Evolutionary conservation across 2,329 filamentous ascomycete species (phyloP).

Genomic region (Xylariaceae sp.): DNA sequence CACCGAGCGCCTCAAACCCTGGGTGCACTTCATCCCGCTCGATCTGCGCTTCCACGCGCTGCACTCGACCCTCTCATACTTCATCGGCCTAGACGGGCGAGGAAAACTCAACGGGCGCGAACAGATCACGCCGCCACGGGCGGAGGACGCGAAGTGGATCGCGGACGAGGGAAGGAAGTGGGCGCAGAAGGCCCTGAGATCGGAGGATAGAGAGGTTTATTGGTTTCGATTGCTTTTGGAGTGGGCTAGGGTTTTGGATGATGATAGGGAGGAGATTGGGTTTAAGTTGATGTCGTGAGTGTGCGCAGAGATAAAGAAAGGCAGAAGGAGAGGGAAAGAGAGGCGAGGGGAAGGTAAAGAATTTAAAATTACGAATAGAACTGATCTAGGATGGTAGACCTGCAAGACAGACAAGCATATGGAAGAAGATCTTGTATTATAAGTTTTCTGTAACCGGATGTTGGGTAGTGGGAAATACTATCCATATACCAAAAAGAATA

Average conservation of each 20-base stretch:
- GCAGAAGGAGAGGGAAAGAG: too few relatives aligned
- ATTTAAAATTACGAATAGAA: too few relatives aligned
- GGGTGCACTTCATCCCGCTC: constrained; percentile 77
- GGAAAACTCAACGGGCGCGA: constrained; percentile 42
- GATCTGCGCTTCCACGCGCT: constrained; percentile 70
- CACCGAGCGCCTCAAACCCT: constrained; percentile 67
- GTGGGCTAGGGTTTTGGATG: constrained; percentile 68
- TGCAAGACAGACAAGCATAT: too few relatives aligned
- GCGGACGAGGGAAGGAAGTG: constrained; percentile 62
- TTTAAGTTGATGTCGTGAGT: constrained; percentile 32
- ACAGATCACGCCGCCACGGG: constrained; percentile 45
- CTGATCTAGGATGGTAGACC: too few relatives aligned
- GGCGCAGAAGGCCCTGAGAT: constrained; percentile 59
- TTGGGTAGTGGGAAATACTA: too few relatives aligned
- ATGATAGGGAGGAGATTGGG: constrained; percentile 47
- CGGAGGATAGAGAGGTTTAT: constrained; percentile 77
- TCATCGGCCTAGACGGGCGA: constrained; percentile 53
- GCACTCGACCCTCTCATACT: constrained; percentile 72
- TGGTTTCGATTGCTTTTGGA: constrained; percentile 74
- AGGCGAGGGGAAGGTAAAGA: too few relatives aligned
- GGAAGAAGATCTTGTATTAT: too few relatives aligned
- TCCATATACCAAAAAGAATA: too few relatives aligned
- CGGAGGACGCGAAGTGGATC: constrained; percentile 59
- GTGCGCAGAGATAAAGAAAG: too few relatives aligned
- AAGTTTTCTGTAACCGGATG: too few relatives aligned